Base-by-base conservation (phyloP, 805 yeast species). In the Metschnikowia sp. region DNA sequence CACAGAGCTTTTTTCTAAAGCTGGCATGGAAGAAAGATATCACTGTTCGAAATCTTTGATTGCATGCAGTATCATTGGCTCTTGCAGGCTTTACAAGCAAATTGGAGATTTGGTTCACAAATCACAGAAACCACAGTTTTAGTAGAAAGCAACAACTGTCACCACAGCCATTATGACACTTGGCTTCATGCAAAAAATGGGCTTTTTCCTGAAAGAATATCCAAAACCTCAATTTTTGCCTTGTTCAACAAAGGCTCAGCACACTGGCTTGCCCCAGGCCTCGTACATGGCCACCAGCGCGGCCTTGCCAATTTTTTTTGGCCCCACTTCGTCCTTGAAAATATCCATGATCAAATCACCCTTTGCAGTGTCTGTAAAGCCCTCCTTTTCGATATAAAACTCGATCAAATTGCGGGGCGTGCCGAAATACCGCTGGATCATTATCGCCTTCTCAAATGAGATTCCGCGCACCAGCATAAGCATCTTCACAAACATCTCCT, bases 401-500 rank as follows among this genome's bases (percentile, higher is more conserved):
- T 73, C 70, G 10, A 84, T 61, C n/a, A 92, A 70, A 15, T 59
- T 62, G 32, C 69, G 68, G 0, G 97, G 94, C 0, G 97, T 91
- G 2, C 82, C 81, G 59, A 74, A 94, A 36, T 74, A 62, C 15
- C 71, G 70, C 64, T 91, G 97, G 9, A 94, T 82, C 8, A 81
- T 80, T 9, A 81, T 60, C 0, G 99, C 99, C 61, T 87, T 89
- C 52, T 92, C 97, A 30, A 88, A 66, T 0, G 96, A 81, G 1
- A 94, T 74, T 0, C 98, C 99, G 50, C 79, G 77, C 2, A 86
- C 76, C 3, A 90, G 79, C 85, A 90, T 81, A 19, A 94, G 74
- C 84, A 89, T 82, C 39, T 79, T 72, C 2, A 89, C 68, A 56
- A 82, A 92, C 57, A 88, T 68, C 52, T 92, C 97, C 39, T 81